Evolutionary conservation across 768 basidiomycete species (phyloP).

Genomic region (Boletellus ananiceps): DNA sequence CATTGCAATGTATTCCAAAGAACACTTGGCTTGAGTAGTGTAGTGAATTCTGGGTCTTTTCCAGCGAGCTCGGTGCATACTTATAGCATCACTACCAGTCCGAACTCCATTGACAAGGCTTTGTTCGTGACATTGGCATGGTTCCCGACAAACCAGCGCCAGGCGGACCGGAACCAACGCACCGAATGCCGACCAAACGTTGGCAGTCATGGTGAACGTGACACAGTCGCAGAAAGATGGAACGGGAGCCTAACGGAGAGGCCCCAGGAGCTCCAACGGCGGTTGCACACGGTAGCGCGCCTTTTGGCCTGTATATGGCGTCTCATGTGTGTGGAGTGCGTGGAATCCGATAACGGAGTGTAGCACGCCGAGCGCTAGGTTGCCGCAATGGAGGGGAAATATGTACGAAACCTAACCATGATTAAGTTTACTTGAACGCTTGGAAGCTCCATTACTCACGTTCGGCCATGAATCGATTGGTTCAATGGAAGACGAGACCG

Average conservation of each 20-base stretch:
- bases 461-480: not conserved
- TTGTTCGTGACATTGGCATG: slow-evolving; percentile 13
- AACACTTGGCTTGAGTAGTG: not conserved
- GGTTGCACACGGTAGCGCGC: not conserved
- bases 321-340: not conserved
- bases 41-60: not conserved
- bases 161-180: slow-evolving; percentile 5
- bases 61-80: not conserved
- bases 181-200: not conserved
- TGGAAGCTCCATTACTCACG: not conserved
- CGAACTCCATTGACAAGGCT: not conserved
- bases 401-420: not conserved
- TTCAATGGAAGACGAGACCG: not conserved
- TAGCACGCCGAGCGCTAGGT: slow-evolving; percentile 1
- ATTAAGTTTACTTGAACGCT: not conserved
- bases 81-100: slow-evolving; percentile 12
- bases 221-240: not conserved
- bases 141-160: slow-evolving; percentile 14
- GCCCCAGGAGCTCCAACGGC: slow-evolving; percentile 4
- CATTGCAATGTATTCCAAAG: not conserved
- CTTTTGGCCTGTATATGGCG: not conserved
- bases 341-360: not conserved
- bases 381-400: slow-evolving; percentile 2
- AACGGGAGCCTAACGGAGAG: not conserved
- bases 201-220: slow-evolving; percentile 1